Evolutionary conservation across 2,329 filamentous ascomycete species (phyloP).

Genomic region (Sphaerulina populicola): DNA sequence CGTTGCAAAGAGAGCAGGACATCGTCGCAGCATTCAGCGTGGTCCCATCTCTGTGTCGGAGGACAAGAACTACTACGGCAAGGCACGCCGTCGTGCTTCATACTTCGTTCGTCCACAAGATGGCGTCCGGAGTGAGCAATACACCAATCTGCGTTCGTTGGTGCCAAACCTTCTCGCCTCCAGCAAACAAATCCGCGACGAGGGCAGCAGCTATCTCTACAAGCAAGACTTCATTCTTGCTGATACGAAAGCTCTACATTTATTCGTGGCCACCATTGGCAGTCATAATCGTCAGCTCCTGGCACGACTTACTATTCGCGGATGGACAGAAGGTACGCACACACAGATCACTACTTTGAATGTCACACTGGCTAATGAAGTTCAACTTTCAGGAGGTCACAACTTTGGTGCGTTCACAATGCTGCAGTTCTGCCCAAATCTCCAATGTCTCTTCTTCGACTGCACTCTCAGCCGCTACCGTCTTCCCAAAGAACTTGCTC

Average conservation of each 20-base stretch:
- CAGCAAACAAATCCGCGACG: conserved; percentile 26
- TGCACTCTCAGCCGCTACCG: conserved; percentile 16
- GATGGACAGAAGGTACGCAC: conserved; percentile 14
- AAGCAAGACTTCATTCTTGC: conserved; percentile 23
- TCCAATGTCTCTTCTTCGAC: conserved; percentile 22
- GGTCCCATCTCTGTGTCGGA: conserved; percentile 5
- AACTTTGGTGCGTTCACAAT: conserved; percentile 23
- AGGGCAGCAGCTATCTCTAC: conserved; percentile 26
- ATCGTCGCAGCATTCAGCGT: conserved; percentile 22
- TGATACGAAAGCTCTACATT: conserved; percentile 21
- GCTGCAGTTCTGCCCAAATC: conserved; percentile 24
- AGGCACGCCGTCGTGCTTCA: conserved; percentile 3
- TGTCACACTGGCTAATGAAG: no score
- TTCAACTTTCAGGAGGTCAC: conserved; percentile 4
- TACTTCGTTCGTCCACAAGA: not conserved
- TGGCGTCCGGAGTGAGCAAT: not conserved
- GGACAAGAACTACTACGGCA: conserved; percentile 10
- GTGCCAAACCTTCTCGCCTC: conserved; percentile 26
- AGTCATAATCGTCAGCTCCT: conserved; percentile 21
- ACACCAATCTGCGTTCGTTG: conserved; percentile 1
- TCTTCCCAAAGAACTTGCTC: conserved; percentile 14
- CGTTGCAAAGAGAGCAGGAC: conserved; percentile 15
- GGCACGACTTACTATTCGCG: conserved; percentile 18
- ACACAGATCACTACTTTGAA: not conserved
- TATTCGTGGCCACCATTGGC: conserved; percentile 26